Evolutionary conservation across 1,284 basidiomycete genomes (phyloP).

Genomic region (Puccinia hordei): DNA sequence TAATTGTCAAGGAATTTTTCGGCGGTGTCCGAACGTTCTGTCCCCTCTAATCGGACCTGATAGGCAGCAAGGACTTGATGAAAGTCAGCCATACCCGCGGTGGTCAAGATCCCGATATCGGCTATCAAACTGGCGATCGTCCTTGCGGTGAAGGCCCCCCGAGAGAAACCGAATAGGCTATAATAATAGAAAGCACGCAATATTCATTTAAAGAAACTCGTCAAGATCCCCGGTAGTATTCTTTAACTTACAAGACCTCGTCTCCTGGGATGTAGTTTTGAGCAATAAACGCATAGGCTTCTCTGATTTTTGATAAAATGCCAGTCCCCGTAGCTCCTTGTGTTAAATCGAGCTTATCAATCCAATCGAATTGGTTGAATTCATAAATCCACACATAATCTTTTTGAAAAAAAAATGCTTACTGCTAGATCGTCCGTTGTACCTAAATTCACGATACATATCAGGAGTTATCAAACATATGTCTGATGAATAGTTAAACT

Average conservation of each 20-base stretch:
- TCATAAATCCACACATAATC: not conserved
- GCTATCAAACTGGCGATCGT: constrained; percentile 38
- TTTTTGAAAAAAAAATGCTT: no score
- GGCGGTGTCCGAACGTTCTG: not conserved
- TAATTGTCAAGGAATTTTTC: constrained; percentile 29
- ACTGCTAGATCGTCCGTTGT: constrained; percentile 38
- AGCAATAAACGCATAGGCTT: constrained; percentile 51
- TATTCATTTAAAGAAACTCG: no score
- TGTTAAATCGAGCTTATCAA: constrained; percentile 11
- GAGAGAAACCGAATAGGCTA: constrained; percentile 46
- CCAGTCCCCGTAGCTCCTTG: constrained; percentile 50
- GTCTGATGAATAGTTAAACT: not conserved
- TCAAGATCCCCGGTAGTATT: no score
- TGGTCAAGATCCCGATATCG: constrained; percentile 47
- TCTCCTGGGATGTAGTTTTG: constrained; percentile 52
- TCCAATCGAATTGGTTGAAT: not conserved
- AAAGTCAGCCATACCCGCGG: constrained; percentile 44
- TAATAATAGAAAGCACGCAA: no score
- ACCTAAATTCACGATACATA: constrained; percentile 11
- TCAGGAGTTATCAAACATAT: not conserved
- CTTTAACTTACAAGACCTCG: constrained; percentile 50
- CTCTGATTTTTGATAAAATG: constrained; percentile 46
- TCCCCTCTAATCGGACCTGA: not conserved
- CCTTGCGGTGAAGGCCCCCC: constrained; percentile 48
- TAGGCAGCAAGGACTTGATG: constrained; percentile 40